Evolutionary conservation across 495 filamentous ascomycete genomes (phyloP), one percentile per base, ranked within the genome.

Genomic region (Aspergillus haitiensis): DNA sequence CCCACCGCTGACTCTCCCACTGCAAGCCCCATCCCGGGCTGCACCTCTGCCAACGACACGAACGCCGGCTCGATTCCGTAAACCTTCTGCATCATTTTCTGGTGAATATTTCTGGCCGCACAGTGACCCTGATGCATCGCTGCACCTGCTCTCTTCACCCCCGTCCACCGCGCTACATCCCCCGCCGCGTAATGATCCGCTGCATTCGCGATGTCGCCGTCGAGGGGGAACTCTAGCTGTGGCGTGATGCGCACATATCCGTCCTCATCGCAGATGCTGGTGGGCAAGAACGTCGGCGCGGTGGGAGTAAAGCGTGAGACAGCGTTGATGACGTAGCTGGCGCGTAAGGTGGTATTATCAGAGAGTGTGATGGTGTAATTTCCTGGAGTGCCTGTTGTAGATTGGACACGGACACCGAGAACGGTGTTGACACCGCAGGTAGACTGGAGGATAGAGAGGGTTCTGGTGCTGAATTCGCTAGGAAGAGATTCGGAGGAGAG

Each of bases 141-240:
- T 5, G 71, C 80, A 33, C 88, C 88, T 65, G 84, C 88, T 33
- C 88, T 81, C 73, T 88, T 89, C 71, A 89, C 89, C 18, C 86
- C 87, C 0, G 81, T 78, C 87, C 86, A 88, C 5, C 66, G 61
- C 1, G 69, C 70, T 6, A 78, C 60, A 51, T 79, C 76, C 2
- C 76, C 76, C 11, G 73, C 71, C n/a, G 84, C 86, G 60, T 83
- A 87, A 67, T 90, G 88, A 44, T 75, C 66, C 1, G 63, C 62
- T 11, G 78, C 64, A 58, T 87, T 84, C n/a, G 83, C 73, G 1
- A 81, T 67, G 7, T 39, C 27, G 2, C 27, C 16, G 5, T 65
- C 61, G 0, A 65, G 56, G 1, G 72, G 67, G 64, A 85, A 84
- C 63, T 73, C 66, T 21, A 60, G 50, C 32, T 51, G 52, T 15